phyloP scores from a whole-genome alignment of 2,329 filamentous ascomycete genomes.

The Sclerotinia nivalis region DNA sequence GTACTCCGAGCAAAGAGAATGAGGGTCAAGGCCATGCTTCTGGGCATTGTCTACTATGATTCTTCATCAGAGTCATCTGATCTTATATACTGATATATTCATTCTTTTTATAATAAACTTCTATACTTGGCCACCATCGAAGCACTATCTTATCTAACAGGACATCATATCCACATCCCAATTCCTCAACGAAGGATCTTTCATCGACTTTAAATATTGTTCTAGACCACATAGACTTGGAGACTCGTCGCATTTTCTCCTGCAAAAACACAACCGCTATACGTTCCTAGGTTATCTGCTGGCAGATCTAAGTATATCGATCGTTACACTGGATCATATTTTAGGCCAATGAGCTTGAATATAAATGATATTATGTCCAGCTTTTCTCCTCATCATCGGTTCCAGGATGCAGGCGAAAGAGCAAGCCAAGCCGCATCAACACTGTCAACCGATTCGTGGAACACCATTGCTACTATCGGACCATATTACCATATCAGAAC shows the following conservation, averaged over 20 bases:
- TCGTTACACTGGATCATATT: not conserved
- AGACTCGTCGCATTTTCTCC: not conserved
- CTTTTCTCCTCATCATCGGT: conserved; percentile 7
- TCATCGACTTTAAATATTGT: not conserved
- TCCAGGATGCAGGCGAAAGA: conserved; percentile 12
- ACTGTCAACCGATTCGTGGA: conserved; percentile 11
- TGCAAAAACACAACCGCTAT: not conserved
- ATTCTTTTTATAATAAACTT: too few species aligned
- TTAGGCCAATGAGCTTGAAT: not conserved
- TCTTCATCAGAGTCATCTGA: too few species aligned
- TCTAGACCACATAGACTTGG: conserved; percentile 5
- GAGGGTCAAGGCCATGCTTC: too few species aligned
- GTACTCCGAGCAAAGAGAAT: too few species aligned
- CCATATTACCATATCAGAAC: not conserved
- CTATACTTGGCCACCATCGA: too few species aligned
- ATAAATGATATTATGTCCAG: not conserved
- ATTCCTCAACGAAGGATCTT: not conserved
- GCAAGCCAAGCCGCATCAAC: not conserved
- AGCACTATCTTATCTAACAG: too few species aligned
- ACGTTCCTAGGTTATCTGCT: conserved; percentile 11
- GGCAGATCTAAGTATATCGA: conserved; percentile 15
- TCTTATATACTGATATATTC: too few species aligned
- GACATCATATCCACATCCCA: not conserved
- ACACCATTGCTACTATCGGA: conserved; percentile 3
- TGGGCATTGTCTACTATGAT: too few species aligned